Evolutionary conservation across 2,329 filamentous ascomycete genomes (phyloP), one percentile per base, ranked within the genome.

Genomic region (Fusarium newnesense): DNA sequence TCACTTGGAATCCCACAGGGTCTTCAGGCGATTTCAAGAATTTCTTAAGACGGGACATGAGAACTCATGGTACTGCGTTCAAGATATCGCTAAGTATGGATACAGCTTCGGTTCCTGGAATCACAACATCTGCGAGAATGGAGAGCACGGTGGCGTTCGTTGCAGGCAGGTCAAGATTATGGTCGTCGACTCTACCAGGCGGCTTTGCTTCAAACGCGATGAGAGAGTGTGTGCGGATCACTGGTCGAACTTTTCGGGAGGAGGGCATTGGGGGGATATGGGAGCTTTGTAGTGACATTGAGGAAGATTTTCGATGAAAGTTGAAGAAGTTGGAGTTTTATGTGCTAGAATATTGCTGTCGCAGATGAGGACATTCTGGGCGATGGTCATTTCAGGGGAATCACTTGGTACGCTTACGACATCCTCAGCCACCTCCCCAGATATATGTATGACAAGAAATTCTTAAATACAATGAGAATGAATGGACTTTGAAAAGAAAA

Each of bases 361-460:
- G 7, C 15, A 13, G 18, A 39, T 4, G 7, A 40, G 7, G 19
- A 10, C 6, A 9, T 39, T 24, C 18, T 9, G 4, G 50, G 9
- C 13, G 11, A 53, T 28, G 19, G 13, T 12, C 32, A 28, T 28
- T 28, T 40, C 50, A 40, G 24, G 50, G 19, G 24, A 8, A 1
- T n/a, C 7, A 28, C 19, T 7, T 18, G 1, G 10, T n/a, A 9
- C 4, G 13, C 9, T 1, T 8, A 30, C 3, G 18, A 36, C 32
- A 26, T 10, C 7, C 7, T 5, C 4, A 21, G 19, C 24, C 2
- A 39, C 24, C 5, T 37, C 24, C 4, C 7, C 19, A 9, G 9
- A n/a, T 39, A 2, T 26, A 28, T n/a, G 5, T 9, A 6, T 28
- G 8, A 21, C 18, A 7, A 36, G 2, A 10, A 26, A 0, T 5